These are phyloP conservation scores for Mitragyna speciosa DNA, from an alignment of 257 asterid species.

Conservation along the genomic window DNA sequence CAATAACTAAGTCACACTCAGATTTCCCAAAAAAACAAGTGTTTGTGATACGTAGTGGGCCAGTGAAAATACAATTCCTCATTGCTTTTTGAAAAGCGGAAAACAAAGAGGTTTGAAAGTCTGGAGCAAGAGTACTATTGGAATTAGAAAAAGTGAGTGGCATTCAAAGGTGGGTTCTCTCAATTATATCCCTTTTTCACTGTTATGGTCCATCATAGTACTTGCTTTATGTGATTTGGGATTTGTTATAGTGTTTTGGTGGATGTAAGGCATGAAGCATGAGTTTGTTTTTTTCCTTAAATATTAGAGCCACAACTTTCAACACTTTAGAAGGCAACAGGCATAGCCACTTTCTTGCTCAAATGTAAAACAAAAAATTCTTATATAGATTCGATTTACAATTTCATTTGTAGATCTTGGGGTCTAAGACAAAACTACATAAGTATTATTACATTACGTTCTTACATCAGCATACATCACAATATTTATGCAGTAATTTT, in stretches of 20 bases:
- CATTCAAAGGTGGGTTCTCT: constrained; percentile 38
- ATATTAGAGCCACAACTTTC: not conserved
- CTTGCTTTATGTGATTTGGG: constrained; percentile 5
- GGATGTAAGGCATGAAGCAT: not conserved
- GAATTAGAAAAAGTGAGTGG: constrained; percentile 57
- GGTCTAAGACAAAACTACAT: too few relatives aligned
- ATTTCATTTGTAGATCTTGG: too few relatives aligned
- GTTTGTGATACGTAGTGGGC: constrained; percentile 27
- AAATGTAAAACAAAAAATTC: not conserved
- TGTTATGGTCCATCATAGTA: constrained; percentile 33
- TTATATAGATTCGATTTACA: too few relatives aligned
- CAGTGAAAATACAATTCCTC: constrained; percentile 18
- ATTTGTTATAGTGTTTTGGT: not conserved
- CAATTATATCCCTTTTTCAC: constrained; percentile 52
- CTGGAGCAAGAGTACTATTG: constrained; percentile 41
- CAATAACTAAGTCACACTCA: constrained; percentile 19
- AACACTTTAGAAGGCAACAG: constrained; percentile 11
- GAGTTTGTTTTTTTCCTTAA: not conserved
- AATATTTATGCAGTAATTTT: too few relatives aligned
- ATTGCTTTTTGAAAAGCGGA: constrained; percentile 57
- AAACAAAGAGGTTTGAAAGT: constrained; percentile 41
- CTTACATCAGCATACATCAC: too few relatives aligned
- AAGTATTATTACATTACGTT: too few relatives aligned
- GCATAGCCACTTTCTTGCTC: not conserved
- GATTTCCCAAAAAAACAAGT: constrained; percentile 21